Conservation (phyloP, 495 filamentous ascomycete genomes). For the Entonaema liquescens region DNA sequence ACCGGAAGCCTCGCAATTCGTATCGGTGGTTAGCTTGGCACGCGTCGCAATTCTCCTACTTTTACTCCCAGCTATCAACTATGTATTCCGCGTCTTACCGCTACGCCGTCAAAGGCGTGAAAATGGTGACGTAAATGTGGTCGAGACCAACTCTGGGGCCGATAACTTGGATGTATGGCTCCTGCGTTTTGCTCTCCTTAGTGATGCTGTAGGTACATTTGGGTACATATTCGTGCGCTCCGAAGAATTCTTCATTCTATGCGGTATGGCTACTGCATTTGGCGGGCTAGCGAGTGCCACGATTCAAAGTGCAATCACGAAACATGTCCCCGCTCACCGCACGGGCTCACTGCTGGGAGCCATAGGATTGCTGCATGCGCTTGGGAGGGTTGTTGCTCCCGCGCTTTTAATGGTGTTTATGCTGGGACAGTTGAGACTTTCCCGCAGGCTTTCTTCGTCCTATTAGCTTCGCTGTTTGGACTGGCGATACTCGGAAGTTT, state of each 20-base stretch:
- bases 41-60: constrained; percentile 78
- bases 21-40: constrained; percentile 76
- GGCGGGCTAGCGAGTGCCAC: constrained; percentile 88
- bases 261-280: constrained; percentile 74
- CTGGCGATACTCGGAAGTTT: constrained; percentile 71
- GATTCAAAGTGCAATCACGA: constrained; percentile 82
- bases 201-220: constrained; percentile 78
- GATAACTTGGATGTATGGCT: constrained; percentile 80
- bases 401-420: constrained; percentile 87
- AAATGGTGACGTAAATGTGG: constrained; percentile 37
- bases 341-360: constrained; percentile 89
- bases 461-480: constrained; percentile 71
- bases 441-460: constrained; percentile 83
- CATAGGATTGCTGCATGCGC: constrained; percentile 82
- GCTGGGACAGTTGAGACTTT: constrained; percentile 78
- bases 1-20: constrained; percentile 77
- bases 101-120: constrained; percentile 45
- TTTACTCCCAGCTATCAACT: constrained; percentile 75
- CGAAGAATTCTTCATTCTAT: constrained; percentile 65
- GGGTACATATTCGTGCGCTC: constrained; percentile 73
- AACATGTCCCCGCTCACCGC: constrained; percentile 83
- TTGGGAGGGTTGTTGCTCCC: constrained; percentile 81
- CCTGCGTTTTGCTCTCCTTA: constrained; percentile 77
- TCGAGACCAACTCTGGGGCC: constrained; percentile 69
- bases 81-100: constrained; percentile 68